A percentile compares a stretch with the other conserved stretches of the same genome.
Conservation (phyloP, 2,329 filamentous ascomycete species). For the Beauveria scarabaeidicola region DNA sequence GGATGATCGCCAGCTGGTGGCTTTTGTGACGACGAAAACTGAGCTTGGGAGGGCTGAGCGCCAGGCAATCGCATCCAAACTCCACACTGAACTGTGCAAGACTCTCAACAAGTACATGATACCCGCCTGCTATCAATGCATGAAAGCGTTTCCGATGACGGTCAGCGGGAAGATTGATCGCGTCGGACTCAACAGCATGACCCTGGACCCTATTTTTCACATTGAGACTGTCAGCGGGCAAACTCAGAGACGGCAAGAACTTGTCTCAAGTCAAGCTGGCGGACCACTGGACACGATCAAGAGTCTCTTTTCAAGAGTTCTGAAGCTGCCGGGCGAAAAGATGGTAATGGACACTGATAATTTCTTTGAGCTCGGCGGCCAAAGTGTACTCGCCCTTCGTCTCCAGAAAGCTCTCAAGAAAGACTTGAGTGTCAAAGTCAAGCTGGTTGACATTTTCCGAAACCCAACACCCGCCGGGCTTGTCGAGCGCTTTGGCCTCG, state of each 20-base stretch:
- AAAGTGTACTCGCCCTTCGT: slow-evolving; percentile 19
- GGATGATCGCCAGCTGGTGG: slow-evolving; percentile 18
- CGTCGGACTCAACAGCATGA: slow-evolving; percentile 14
- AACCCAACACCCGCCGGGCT: slow-evolving; percentile 14
- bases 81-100: slow-evolving; percentile 16
- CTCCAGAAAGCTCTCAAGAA: slow-evolving; percentile 20
- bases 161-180: slow-evolving; percentile 20
- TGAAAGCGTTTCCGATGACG: slow-evolving; percentile 16
- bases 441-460: slow-evolving; percentile 18
- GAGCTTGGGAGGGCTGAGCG: slow-evolving; percentile 11
- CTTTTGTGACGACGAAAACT: slow-evolving; percentile 17
- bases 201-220: slow-evolving; percentile 14
- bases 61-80: slow-evolving; percentile 13
- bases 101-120: slow-evolving; percentile 21
- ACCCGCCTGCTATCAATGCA: slow-evolving; percentile 17
- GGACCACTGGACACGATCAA: neutral
- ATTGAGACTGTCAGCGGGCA: neutral
- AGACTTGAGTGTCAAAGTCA: slow-evolving; percentile 19
- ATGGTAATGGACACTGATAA: slow-evolving; percentile 12
- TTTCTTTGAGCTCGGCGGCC: slow-evolving; percentile 20
- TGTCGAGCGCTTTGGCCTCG: neutral
- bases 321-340: neutral
- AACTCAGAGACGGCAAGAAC: neutral
- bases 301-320: neutral
- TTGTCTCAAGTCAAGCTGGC: neutral